Base-by-base conservation (phyloP, 768 basidiomycete genomes). In the Suillus weaverae region DNA sequence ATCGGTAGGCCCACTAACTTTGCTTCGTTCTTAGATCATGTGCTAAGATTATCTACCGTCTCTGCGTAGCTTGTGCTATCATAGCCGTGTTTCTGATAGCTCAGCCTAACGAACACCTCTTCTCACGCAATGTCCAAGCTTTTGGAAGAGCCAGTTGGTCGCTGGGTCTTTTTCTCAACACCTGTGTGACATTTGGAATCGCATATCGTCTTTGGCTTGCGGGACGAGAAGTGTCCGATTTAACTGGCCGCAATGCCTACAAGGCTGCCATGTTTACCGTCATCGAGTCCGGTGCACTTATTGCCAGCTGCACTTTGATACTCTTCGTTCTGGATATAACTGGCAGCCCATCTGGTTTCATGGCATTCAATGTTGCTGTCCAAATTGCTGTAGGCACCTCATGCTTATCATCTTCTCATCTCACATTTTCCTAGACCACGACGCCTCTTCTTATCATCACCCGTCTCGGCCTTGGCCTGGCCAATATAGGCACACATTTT, bases 211-310 rank as follows among this genome's bases (percentile, higher is more conserved):
- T 70, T 60, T 70, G 69, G 69, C 44, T 46, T 26, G 53, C 50
- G 36, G 60, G 62, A 4, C 54, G 39, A 20, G 33, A 62, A 32
- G 35, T 36, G 20, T 20, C 26, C 18, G 14, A 51, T 26, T 30
- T 35, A n/a, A 14, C 32, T 16, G 46, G 57, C 8, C 55, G 44
- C n/a, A 60, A 55, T 48, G 59, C 20, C 22, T 71, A 70, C 57
- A 46, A 46, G 26, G 39, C 63, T 18, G 43, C 67, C 9, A 68
- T 71, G 30, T 66, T 64, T 65, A 68, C 67, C 50, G 56, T 71
- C 44, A 61, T 71, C 55, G 70, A 71, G 56, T 71, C 70, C 14
- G 70, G 70, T 33, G 70, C 61, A 20, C 32, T 71, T 13, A 61
- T 66, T n/a, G 65, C 69, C 6, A 56, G 56, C 9, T 62, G 62